Evolutionary conservation across 345 rosid genomes (phyloP), one percentile per base, ranked within the genome.

Genomic region (Hevea brasiliensis): DNA sequence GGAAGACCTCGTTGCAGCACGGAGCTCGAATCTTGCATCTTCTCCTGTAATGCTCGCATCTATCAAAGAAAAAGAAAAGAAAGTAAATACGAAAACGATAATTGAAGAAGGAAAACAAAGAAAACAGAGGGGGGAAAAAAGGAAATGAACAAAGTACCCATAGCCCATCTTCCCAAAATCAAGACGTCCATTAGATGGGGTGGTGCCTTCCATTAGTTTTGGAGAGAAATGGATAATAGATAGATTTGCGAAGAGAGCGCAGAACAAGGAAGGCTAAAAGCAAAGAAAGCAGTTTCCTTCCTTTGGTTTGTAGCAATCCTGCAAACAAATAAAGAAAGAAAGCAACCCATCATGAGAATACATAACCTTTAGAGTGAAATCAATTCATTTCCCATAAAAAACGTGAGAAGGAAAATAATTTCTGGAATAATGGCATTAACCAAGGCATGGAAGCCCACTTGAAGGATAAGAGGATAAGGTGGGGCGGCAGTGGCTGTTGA

Each of bases 1-100:
- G 62, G 76, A 85, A 94, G 77, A 92, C 86, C 89, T 92, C 98
- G 79, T 92, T 90, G 87, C 98, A 94, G 63, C 98, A 94, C 4
- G 97, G 94, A 76, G 98, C 90, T 80, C 98, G 83, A 88, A 94
- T 90, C 87, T 27, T 76, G 80, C 98, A 94, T 79, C 98, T 90
- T 80, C 98, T 88, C 85, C 88, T 85, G 79, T 94, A 94, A 84
- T 94, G 98, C 76, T 88, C 63, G 83, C 98, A 94, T 82, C 98
- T 94, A 32, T n/a, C 17, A 51, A n/a, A 56, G 11, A 9, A 20
- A 35, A 37, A 0, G 27, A 58, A 58, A 4, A 6, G 56, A 1
- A 51, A 8, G 3, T 42, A 23, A 66, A 35, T 15, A 60, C 20
- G 3, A 53, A 7, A 68, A 54, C 26, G 26, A 54, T 14, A n/a